Base-by-base conservation (phyloP, 768 basidiomycete species). In the Lactifluus volemus region DNA sequence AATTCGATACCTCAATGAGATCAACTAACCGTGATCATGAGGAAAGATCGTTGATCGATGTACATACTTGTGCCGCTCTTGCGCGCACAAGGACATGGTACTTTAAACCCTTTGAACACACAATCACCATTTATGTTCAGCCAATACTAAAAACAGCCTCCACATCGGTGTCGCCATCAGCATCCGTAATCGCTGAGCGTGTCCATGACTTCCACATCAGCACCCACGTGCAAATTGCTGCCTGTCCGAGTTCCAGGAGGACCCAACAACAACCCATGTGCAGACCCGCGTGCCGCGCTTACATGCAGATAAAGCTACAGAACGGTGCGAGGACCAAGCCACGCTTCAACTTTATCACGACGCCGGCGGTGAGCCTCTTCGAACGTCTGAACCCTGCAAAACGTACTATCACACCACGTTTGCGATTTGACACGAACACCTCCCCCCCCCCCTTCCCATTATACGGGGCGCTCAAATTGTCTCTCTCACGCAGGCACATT, bases 401-500 rank as follows among this genome's bases (percentile, higher is more conserved):
- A 17, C 4, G 17, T 2, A n/a, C n/a, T n/a, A 19, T 19, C 17
- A 8, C n/a, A 25, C 25, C 5, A 17, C n/a, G 4, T 12, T 9
- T 9, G 17, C 44, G 44, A 44, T 25, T n/a, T 44, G 44, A 44
- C 9, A 19, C 44, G 21, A 21, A 3, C 38, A 5, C 11, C 45
- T 10, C 8, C 15, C 25, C 42, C 6, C 3, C 25, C 29, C 29
- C 25, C 25, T 25, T 25, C 25, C 25, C 2, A 25, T 25, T 25
- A 25, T 25, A 25, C 25, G 25, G 25, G 25, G 25, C 25, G 25
- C 2, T 25, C 25, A 25, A 25, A 25, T 25, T 25, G 25, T 25
- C 25, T 25, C 25, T 32, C 17, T 38, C 42, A n/a, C 4, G 25
- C 53, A 76, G 74, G 71, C 68, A 39, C 69, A 70, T 55, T 58